These are phyloP conservation scores for Fusarium brachygibbosum DNA, from an alignment of 2,329 filamentous ascomycete species.

Conservation along the genomic window DNA sequence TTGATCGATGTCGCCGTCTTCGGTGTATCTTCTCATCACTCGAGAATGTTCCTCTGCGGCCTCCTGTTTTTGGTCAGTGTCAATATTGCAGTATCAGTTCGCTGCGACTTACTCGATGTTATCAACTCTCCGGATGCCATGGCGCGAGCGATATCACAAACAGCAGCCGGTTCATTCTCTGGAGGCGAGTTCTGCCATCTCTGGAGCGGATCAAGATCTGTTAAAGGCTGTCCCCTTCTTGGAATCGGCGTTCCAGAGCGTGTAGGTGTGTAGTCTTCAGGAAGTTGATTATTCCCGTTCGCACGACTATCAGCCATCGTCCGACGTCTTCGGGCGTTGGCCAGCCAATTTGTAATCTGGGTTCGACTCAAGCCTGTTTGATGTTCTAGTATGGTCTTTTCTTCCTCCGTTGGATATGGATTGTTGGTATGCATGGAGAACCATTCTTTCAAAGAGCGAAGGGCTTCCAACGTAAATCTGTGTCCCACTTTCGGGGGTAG, in stretches of 20 bases:
- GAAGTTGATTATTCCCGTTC: not conserved
- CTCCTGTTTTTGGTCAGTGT: conserved; percentile 51
- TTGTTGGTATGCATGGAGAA: conserved; percentile 79
- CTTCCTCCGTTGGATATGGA: conserved; percentile 85
- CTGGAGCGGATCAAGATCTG: conserved; percentile 47
- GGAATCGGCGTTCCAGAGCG: conserved; percentile 61
- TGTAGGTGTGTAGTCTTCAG: conserved; percentile 58
- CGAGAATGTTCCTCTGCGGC: conserved; percentile 26
- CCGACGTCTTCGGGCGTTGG: conserved; percentile 82
- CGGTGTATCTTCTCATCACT: conserved; percentile 21
- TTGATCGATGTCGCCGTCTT: conserved; percentile 29
- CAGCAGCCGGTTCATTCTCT: conserved; percentile 51
- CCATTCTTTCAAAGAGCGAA: conserved; percentile 78
- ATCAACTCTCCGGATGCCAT: conserved; percentile 37
- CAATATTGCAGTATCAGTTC: conserved; percentile 56
- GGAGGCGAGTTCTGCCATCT: conserved; percentile 54
- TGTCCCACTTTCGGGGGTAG: conserved; percentile 31
- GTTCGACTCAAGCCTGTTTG: conserved; percentile 81
- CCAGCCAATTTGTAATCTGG: conserved; percentile 90
- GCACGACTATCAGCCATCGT: conserved; percentile 65
- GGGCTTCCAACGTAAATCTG: conserved; percentile 30
- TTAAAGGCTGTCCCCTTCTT: conserved; percentile 51
- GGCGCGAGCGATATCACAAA: conserved; percentile 51
- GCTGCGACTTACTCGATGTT: conserved; percentile 10
- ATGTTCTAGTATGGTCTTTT: conserved; percentile 79